Percentiles rank a stretch among this genome's conserved stretches.
Evolutionary conservation across 2,329 filamentous ascomycete species (phyloP).

Genomic region (Exophiala sp.): DNA sequence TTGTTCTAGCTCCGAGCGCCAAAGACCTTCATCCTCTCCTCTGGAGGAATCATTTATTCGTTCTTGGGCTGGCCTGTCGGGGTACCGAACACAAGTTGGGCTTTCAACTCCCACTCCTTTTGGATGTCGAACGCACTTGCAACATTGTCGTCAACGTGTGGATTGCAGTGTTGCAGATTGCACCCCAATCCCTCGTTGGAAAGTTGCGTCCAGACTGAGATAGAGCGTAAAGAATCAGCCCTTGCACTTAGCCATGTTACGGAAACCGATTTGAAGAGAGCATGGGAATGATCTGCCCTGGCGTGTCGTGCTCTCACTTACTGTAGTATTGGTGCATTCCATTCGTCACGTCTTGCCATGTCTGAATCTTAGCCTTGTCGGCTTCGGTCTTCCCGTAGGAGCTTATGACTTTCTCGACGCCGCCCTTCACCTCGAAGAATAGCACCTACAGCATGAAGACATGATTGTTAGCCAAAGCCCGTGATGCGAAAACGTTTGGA

Average conservation of each 20-base stretch:
- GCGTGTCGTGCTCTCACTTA: neutral
- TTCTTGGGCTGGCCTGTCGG: constrained; percentile 5
- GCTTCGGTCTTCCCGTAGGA: no score
- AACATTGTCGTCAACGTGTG: constrained; percentile 70
- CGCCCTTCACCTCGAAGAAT: no score
- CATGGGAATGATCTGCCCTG: no score
- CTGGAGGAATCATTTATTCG: no score
- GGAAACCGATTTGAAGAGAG: no score
- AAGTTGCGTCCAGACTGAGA: constrained; percentile 71
- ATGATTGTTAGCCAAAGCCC: no score
- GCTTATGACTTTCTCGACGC: no score
- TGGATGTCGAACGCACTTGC: constrained; percentile 67
- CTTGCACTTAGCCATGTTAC: no score
- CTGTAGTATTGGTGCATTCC: constrained; percentile 61
- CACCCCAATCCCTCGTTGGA: constrained; percentile 79
- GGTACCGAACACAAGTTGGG: constrained; percentile 79
- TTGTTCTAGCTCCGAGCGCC: no score
- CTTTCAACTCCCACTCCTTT: constrained; percentile 68
- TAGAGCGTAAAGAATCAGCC: neutral
- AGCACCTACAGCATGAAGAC: no score
- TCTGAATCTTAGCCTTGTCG: constrained; percentile 71
- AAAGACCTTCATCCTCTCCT: no score
- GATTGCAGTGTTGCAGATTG: constrained; percentile 46
- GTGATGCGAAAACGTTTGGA: no score
- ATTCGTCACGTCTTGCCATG: constrained; percentile 70